Evolutionary conservation across 768 basidiomycete genomes (phyloP), one percentile per base, ranked within the genome.

Genomic region (Suillus weaverae): DNA sequence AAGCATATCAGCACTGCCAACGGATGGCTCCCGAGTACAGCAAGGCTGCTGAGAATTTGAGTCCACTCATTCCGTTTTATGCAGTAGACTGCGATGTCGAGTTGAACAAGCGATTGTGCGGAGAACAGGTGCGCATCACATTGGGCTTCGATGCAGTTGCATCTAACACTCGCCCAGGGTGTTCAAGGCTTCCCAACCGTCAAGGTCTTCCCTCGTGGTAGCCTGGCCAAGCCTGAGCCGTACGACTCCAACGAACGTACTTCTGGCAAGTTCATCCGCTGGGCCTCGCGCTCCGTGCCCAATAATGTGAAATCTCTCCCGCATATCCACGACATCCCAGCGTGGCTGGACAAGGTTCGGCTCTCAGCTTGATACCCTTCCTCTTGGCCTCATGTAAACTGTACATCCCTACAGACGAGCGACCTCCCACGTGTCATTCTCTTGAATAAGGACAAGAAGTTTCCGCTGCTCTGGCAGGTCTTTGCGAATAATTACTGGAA

Each of bases 101-200:
- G 38, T 80, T 80, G 72, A 97, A 98, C 77, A 95, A 90, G 76
- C 83, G 80, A 11, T 77, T 98, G 8, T 98, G 96, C 72, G 85
- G 86, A 0, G 88, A 93, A 60, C 91, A 95, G 81, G 89, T 84
- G 65, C 39, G 75, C 65, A 41, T 64, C 39, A 36, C 22, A 20
- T 33, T 41, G 55, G 20, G 56, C n/a, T 32, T 36, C 5, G n/a
- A 38, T 2, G 20, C 22, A 38, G 20, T 41, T 6, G 10, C 33
- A 55, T 51, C 38, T 43, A 26, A 56, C 26, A 61, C 32, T 30
- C 44, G 43, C 33, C 14, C 67, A 89, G 85, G 87, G 87, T 16
- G 86, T 97, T 26, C 82, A 95, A 77, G 95, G 95, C 3, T 98
- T 95, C 84, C 95, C 95, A 3, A 97, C 95, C 3, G 81, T 98